Conservation (phyloP, 1,139 yeast genomes). For the Kodamaea fungicola region DNA sequence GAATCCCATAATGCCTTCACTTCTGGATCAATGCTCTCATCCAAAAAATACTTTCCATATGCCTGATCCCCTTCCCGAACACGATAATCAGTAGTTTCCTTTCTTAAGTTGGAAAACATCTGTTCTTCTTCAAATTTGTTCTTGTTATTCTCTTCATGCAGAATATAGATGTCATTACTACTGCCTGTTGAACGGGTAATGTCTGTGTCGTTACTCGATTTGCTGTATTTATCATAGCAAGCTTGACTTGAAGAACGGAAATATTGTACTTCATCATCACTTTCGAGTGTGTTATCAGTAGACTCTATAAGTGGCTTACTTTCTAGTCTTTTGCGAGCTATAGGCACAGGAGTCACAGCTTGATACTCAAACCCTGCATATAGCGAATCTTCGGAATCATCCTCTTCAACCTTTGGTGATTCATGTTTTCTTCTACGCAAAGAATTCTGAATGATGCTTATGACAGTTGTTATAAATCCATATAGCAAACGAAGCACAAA, state of each 20-base stretch:
- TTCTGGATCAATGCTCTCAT: conserved; percentile 47
- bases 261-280: not conserved
- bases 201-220: not conserved
- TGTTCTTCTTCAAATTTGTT: conserved; percentile 10
- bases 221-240: not conserved
- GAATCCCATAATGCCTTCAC: conserved; percentile 50
- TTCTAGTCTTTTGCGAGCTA: too few species aligned
- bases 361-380: not conserved
- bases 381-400: too few species aligned
- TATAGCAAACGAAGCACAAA: conserved; percentile 34
- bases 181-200: not conserved
- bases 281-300: not conserved
- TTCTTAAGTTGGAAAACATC: conserved; percentile 11
- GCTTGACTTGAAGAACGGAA: not conserved
- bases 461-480: conserved; percentile 24
- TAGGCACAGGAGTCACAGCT: not conserved
- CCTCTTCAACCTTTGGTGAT: too few species aligned
- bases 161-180: conserved; percentile 10
- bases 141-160: conserved; percentile 11
- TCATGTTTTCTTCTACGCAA: too few species aligned
- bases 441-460: not conserved
- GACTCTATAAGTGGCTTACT: too few species aligned
- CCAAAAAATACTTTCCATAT: conserved; percentile 37
- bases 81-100: conserved; percentile 35
- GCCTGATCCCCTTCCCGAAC: conserved; percentile 49